A percentile compares a stretch with the other conserved stretches of the same genome.
phyloP scores from a whole-genome alignment of 148 eudicot genomes.

The Polygonum aviculare region DNA sequence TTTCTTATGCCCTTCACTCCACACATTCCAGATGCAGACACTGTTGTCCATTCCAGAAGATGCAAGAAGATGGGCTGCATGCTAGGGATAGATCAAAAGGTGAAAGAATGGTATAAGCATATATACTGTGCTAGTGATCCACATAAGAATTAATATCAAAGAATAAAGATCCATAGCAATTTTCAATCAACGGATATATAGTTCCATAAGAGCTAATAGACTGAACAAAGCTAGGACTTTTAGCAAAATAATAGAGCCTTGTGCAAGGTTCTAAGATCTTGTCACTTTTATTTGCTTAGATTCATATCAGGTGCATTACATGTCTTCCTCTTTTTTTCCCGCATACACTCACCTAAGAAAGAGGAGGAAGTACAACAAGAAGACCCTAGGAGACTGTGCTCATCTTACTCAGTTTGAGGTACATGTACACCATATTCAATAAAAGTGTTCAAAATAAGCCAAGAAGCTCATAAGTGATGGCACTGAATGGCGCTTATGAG shows the following conservation, averaged over 20 bases:
- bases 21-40: conserved; percentile 77
- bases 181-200: neutral
- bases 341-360: neutral
- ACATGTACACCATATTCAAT: too few species aligned
- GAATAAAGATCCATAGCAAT: neutral
- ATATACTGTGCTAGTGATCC: neutral
- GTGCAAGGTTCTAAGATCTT: neutral
- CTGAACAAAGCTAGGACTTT: neutral
- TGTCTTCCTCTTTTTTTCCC: neutral
- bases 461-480: too few species aligned
- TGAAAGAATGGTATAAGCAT: conserved; percentile 8
- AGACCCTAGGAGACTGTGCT: neutral
- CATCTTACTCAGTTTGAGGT: too few species aligned
- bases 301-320: neutral
- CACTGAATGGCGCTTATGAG: too few species aligned
- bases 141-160: neutral
- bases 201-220: neutral
- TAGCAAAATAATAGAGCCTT: neutral
- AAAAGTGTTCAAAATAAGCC: too few species aligned
- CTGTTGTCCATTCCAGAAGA: conserved; percentile 91
- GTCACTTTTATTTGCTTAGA: neutral
- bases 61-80: conserved; percentile 93
- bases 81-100: conserved; percentile 44
- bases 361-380: neutral
- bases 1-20: conserved; percentile 56